Conservation (phyloP, 257 asterid species). For the Sherardia arvensis region DNA sequence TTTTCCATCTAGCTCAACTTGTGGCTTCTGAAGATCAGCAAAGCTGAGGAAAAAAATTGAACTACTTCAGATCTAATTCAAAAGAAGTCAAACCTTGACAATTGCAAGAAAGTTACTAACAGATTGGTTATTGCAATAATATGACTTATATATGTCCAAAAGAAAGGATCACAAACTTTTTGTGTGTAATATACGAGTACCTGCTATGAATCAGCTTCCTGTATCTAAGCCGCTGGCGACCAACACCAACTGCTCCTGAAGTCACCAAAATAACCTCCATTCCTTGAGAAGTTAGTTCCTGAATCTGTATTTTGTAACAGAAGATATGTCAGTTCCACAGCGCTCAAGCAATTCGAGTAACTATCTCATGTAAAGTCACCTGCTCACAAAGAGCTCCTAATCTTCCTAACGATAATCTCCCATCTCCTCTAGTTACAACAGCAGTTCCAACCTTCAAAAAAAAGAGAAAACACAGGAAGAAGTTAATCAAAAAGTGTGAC, state of each 20-base stretch:
- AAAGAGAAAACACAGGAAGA: slow-evolving; percentile 1
- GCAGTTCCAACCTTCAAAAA: slow-evolving; percentile 76
- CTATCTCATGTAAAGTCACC: slow-evolving; percentile 27
- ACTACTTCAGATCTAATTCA: not conserved
- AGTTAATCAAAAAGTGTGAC: not conserved
- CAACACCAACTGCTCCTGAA: slow-evolving; percentile 98
- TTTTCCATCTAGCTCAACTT: slow-evolving; percentile 90
- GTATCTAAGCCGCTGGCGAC: slow-evolving; percentile 87
- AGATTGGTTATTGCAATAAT: not conserved
- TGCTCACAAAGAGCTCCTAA: slow-evolving; percentile 96
- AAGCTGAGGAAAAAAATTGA: slow-evolving; percentile 46
- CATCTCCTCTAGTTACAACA: slow-evolving; percentile 62
- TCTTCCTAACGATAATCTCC: slow-evolving; percentile 94
- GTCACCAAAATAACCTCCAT: slow-evolving; percentile 89
- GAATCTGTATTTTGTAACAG: slow-evolving; percentile 53
- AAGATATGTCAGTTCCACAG: slow-evolving; percentile 14
- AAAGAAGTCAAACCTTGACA: not conserved
- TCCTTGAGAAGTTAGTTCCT: slow-evolving; percentile 70
- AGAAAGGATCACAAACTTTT: not conserved
- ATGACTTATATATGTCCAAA: not conserved
- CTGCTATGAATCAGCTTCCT: slow-evolving; percentile 79
- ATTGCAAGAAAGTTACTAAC: not conserved
- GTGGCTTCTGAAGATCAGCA: slow-evolving; percentile 98
- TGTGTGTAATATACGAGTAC: slow-evolving; percentile 20
- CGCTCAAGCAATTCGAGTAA: slow-evolving; percentile 4